A percentile compares a stretch with the other conserved stretches of the same genome.
Conservation (phyloP, 495 filamentous ascomycete species). For the Daldinia concentrica region DNA sequence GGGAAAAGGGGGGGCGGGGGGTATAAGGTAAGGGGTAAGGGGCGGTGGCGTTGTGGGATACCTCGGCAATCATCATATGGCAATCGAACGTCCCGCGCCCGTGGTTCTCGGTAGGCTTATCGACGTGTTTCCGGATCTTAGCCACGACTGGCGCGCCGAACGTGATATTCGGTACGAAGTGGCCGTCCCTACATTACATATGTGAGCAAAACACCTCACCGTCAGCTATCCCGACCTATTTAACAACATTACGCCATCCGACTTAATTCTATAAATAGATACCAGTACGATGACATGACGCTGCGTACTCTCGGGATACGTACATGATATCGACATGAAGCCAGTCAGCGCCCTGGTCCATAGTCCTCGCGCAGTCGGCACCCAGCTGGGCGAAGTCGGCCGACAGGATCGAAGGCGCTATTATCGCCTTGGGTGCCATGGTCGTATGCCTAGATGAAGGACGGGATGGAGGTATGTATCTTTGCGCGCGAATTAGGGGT, state of each 20-base stretch:
- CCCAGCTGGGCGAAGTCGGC: slow-evolving; percentile 93
- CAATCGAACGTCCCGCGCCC: slow-evolving; percentile 96
- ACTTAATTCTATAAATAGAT: neutral
- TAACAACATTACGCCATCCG: neutral
- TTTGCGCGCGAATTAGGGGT: slow-evolving; percentile 5
- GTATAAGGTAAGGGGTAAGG: neutral
- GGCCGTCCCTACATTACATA: slow-evolving; percentile 70
- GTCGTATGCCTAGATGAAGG: neutral
- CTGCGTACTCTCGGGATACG: slow-evolving; percentile 17
- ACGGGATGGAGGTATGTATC: neutral
- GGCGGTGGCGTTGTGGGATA: slow-evolving; percentile 48
- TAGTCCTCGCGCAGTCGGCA: slow-evolving; percentile 82
- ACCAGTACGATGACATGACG: neutral
- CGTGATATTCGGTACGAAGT: slow-evolving; percentile 98
- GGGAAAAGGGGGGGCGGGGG: no score
- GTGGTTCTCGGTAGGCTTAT: slow-evolving; percentile 57
- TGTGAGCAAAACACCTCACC: neutral
- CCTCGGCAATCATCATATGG: slow-evolving; percentile 99
- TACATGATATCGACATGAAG: slow-evolving; percentile 90
- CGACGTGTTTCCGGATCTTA: slow-evolving; percentile 87
- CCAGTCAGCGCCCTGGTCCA: slow-evolving; percentile 87
- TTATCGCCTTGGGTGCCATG: slow-evolving; percentile 91
- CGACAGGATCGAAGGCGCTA: slow-evolving; percentile 95
- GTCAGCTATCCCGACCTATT: neutral
- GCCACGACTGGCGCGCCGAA: slow-evolving; percentile 93